These are phyloP conservation scores for Clavaria fumosa DNA, from an alignment of 768 basidiomycete genomes.

Conservation along the genomic window DNA sequence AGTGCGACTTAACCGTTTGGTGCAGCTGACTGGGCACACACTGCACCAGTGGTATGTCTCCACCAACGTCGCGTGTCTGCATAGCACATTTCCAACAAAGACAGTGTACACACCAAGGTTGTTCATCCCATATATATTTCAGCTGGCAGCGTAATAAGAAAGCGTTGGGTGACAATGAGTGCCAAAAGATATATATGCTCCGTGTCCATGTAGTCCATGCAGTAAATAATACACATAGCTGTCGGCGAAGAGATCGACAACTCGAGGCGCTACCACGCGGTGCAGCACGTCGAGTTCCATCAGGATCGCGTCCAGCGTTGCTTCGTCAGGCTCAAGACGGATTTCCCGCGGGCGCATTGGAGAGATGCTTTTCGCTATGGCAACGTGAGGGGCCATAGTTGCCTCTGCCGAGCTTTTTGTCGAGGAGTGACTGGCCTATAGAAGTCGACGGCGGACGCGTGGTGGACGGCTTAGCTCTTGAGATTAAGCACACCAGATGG, in stretches of 20 bases:
- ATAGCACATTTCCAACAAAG: no score
- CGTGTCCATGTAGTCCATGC: slow-evolving; percentile 99
- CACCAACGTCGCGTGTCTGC: no score
- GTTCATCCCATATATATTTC: no score
- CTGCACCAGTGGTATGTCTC: no score
- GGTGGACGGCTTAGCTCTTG: slow-evolving; percentile 80
- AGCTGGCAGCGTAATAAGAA: no score
- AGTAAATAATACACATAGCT: slow-evolving; percentile 99
- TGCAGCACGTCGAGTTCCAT: slow-evolving; percentile 99
- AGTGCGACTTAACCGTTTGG: no score
- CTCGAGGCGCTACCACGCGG: slow-evolving; percentile 77
- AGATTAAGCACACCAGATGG: slow-evolving; percentile 94
- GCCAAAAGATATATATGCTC: slow-evolving; percentile 92
- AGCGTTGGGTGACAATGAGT: no score
- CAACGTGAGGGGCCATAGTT: slow-evolving; percentile 95
- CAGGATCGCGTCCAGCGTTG: slow-evolving; percentile 88
- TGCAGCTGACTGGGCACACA: no score
- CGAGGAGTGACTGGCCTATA: slow-evolving; percentile 84
- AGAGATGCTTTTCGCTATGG: slow-evolving; percentile 53
- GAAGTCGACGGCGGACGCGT: slow-evolving; percentile 76
- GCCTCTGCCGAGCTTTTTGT: slow-evolving; percentile 89
- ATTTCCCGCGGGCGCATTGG: slow-evolving; percentile 64
- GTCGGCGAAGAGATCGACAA: slow-evolving; percentile 98
- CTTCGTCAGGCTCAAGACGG: slow-evolving; percentile 84
- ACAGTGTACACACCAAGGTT: no score